A percentile compares a stretch with the other conserved stretches of the same genome.
Evolutionary conservation across 345 rosid genomes (phyloP).

Genomic region (Lepidium didymum): DNA sequence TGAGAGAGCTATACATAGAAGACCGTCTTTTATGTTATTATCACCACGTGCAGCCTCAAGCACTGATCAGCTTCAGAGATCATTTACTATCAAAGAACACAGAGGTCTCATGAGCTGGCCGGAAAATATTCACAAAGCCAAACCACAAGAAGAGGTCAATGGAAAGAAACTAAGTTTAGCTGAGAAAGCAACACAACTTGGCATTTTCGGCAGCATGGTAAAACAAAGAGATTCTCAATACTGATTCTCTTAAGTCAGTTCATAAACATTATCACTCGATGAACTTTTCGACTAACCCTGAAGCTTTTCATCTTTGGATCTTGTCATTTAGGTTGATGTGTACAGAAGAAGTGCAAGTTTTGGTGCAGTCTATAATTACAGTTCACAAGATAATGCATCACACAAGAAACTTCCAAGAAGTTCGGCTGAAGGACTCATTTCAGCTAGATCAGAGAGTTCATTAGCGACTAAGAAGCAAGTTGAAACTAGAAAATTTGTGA

Average conservation of each 20-base stretch:
- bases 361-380: slow-evolving; percentile 16
- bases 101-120: slow-evolving; percentile 74
- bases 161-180: slow-evolving; percentile 46
- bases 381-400: slow-evolving; percentile 37
- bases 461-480: slow-evolving; percentile 30
- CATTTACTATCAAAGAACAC: slow-evolving; percentile 37
- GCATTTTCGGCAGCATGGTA: slow-evolving; percentile 85
- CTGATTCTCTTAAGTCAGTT: not conserved
- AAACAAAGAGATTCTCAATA: not conserved
- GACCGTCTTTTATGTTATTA: slow-evolving; percentile 36
- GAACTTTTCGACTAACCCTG: not conserved
- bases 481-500: slow-evolving; percentile 7
- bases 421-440: slow-evolving; percentile 23
- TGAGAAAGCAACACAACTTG: slow-evolving; percentile 67
- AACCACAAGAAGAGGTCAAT: slow-evolving; percentile 27
- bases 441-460: slow-evolving; percentile 56
- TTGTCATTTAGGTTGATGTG: slow-evolving; percentile 41
- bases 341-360: slow-evolving; percentile 35
- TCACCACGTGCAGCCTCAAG: slow-evolving; percentile 27
- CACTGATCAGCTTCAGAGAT: slow-evolving; percentile 45
- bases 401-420: slow-evolving; percentile 33
- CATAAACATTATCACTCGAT: not conserved
- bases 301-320: not conserved
- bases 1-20: slow-evolving; percentile 33
- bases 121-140: slow-evolving; percentile 33